These are phyloP conservation scores for Penicillium sp. DNA, from an alignment of 2,329 filamentous ascomycete genomes.

Conservation along the genomic window DNA sequence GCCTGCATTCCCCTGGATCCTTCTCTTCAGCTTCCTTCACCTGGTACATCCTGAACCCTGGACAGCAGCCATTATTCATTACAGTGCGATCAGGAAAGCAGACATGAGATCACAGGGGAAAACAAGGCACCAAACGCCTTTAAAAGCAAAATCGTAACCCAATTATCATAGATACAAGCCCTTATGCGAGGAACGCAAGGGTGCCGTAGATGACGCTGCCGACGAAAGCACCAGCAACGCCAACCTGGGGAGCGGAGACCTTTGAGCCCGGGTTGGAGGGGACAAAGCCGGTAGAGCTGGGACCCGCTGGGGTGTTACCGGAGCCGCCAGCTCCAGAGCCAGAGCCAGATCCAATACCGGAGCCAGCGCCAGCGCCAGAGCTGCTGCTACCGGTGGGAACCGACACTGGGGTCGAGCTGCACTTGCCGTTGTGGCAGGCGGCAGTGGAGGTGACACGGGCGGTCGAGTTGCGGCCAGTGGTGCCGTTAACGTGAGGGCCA, in stretches of 20 bases:
- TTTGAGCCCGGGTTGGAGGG: slow-evolving; percentile 27
- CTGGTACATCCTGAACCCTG: too few species aligned
- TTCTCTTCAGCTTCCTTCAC: too few species aligned
- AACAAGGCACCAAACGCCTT: slow-evolving; percentile 8
- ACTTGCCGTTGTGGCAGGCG: slow-evolving; percentile 4
- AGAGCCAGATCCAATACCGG: background rate
- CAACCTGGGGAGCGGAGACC: slow-evolving; percentile 19
- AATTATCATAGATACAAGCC: slow-evolving; percentile 6
- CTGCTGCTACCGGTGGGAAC: background rate
- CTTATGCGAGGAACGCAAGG: slow-evolving; percentile 25
- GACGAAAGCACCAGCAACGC: slow-evolving; percentile 18
- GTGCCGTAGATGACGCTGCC: slow-evolving; percentile 20
- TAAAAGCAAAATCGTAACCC: slow-evolving; percentile 6
- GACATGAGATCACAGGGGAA: background rate
- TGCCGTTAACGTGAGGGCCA: slow-evolving; percentile 7
- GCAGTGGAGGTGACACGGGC: slow-evolving; percentile 13
- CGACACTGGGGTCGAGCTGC: slow-evolving; percentile 4
- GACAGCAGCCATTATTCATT: slow-evolving; percentile 8
- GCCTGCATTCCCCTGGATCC: too few species aligned
- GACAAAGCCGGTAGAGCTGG: slow-evolving; percentile 16
- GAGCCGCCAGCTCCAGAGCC: slow-evolving; percentile 6
- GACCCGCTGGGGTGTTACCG: slow-evolving; percentile 11
- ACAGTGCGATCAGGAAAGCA: background rate
- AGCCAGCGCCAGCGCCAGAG: slow-evolving; percentile 1
- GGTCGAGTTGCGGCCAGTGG: slow-evolving; percentile 3